phyloP scores from a whole-genome alignment of 106 monocot species.

The Platanthera guangdongensis region DNA sequence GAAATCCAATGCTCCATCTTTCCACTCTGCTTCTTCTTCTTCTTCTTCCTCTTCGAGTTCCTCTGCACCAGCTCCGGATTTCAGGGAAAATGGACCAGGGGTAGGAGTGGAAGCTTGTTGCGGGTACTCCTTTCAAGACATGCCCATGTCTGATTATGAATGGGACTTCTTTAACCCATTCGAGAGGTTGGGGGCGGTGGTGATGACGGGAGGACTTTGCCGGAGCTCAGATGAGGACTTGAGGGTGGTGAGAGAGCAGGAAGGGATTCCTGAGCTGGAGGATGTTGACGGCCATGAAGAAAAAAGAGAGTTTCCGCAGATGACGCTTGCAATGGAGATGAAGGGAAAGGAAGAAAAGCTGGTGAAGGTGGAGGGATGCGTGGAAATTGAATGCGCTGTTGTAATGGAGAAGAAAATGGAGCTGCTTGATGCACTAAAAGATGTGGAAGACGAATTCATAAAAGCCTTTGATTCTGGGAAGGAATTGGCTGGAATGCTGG shows the following conservation, averaged over 20 bases:
- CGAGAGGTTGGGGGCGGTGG: conserved; percentile 38
- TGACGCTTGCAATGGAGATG: conserved; percentile 1
- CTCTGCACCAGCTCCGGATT: not conserved
- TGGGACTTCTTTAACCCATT: conserved; percentile 99
- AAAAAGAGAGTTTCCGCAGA: conserved; percentile 4
- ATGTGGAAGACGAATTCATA: conserved; percentile 77
- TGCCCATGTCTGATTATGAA: conserved; percentile 31
- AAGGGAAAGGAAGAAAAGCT: conserved; percentile 9
- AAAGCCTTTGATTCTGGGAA: conserved; percentile 85
- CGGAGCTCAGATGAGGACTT: conserved; percentile 63
- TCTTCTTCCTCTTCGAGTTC: conserved; percentile 1
- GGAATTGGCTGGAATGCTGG: conserved; percentile 82
- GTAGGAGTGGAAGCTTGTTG: conserved; percentile 22
- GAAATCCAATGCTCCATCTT: conserved; percentile 34
- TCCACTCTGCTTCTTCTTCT: conserved; percentile 10
- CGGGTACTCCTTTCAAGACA: conserved; percentile 31
- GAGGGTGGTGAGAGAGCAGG: conserved; percentile 70
- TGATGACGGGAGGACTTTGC: conserved; percentile 18
- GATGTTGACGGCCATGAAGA: conserved; percentile 10
- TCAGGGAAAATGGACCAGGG: conserved; percentile 13
- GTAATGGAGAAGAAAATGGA: conserved; percentile 45
- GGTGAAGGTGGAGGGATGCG: conserved; percentile 1
- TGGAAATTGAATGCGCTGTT: not conserved
- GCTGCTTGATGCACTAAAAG: conserved; percentile 76
- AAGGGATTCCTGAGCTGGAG: conserved; percentile 87